A percentile compares a stretch with the other conserved stretches of the same genome.
Evolutionary conservation across 2,329 filamentous ascomycete species (phyloP).

Genomic region (Colletotrichum scovillei): DNA sequence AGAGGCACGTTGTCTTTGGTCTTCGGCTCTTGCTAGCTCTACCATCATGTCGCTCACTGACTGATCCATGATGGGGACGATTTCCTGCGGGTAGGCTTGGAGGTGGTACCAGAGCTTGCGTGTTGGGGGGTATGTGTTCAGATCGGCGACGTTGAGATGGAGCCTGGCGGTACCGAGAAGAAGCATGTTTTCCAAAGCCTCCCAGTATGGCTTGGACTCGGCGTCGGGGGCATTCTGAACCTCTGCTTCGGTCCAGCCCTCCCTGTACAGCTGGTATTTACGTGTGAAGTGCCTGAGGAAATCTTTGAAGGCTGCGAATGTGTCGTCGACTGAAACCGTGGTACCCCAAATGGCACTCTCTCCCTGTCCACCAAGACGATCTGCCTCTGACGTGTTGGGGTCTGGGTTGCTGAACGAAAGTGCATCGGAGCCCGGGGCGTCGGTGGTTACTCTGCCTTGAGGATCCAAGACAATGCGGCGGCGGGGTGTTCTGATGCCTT

Average conservation of each 20-base stretch:
- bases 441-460: conserved; percentile 66
- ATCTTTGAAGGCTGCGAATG: conserved; percentile 87
- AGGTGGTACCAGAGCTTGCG: conserved; percentile 95
- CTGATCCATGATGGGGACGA: conserved; percentile 96
- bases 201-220: conserved; percentile 84
- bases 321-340: conserved; percentile 93
- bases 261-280: conserved; percentile 93
- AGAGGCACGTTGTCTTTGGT: conserved; percentile 74
- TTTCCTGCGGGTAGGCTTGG: conserved; percentile 94
- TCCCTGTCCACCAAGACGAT: conserved; percentile 83
- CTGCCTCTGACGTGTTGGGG: conserved; percentile 91
- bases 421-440: conserved; percentile 65
- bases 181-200: conserved; percentile 90
- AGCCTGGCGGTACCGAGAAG: conserved; percentile 85
- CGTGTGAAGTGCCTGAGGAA: conserved; percentile 92
- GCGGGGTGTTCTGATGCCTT: conserved; percentile 70
- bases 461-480: conserved; percentile 71
- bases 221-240: conserved; percentile 76
- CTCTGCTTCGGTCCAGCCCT: conserved; percentile 84
- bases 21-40: conserved; percentile 85
- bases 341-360: conserved; percentile 95
- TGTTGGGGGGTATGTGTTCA: conserved; percentile 93
- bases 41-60: conserved; percentile 93
- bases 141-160: conserved; percentile 88
- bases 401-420: conserved; percentile 73